Evolutionary conservation across 345 rosid species (phyloP), one percentile per base, ranked within the genome.

Genomic region (Leavenworthia alabamica): DNA sequence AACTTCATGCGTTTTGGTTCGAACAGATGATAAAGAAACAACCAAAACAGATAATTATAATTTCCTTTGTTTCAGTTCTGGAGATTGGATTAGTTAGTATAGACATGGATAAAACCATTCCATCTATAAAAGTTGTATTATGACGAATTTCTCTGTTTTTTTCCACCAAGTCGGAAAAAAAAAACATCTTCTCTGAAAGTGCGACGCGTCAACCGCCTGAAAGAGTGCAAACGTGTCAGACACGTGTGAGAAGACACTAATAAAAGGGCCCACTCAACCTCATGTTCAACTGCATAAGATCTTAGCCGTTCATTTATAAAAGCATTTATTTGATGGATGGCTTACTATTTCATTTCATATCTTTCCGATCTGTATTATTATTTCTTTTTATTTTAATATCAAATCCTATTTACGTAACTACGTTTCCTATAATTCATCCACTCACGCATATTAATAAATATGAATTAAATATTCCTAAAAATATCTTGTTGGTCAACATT

Each of bases 161-260:
- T 56, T 16, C 12, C 8, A 40, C 15, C 2, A 13, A 46, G 12
- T 6, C 10, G 15, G 16, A 23, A 43, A 15, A 10, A 52, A 52
- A 32, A 42, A 41, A 33, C 55, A 44, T 55, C 28, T 12, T 33
- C 31, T 24, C 10, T 9, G n/a, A 36, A 23, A 26, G 12, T 4
- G 53, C 60, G 60, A 60, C 67, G 73, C 73, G 73, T 68, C 67
- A 68, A 68, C 60, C 73, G 61, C 73, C 73, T 60, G 61, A 68
- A 60, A 43, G 17, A 43, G 55, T 33, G 73, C 67, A 52, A 60
- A 23, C 73, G 73, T 68, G 60, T 68, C 46, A 23, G 9, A 44
- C 60, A 51, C 61, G 67, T 68, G 67, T 58, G 60, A 50, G 27
- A 8, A 28, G 32, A 56, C 2, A 56, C 7, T 29, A 24, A 12